These are phyloP conservation scores for Russula lepida DNA, from an alignment of 768 basidiomycete species.

Conservation along the genomic window DNA sequence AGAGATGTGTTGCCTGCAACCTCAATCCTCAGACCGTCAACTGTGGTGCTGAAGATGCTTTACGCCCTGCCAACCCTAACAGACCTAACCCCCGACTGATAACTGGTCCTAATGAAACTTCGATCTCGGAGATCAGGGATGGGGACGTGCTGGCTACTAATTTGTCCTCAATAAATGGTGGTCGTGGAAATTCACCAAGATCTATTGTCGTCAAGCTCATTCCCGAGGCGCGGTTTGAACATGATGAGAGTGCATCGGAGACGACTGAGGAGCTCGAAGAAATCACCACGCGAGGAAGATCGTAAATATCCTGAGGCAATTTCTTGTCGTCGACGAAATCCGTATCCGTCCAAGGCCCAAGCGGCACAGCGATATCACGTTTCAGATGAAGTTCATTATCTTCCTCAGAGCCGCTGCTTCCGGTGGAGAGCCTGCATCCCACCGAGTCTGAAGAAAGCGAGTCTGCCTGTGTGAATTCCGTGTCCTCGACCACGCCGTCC, in stretches of 20 bases:
- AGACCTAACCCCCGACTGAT: not conserved
- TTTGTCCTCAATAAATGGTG: constrained; percentile 4
- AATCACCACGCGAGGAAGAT: constrained; percentile 13
- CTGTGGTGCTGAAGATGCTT: constrained; percentile 3
- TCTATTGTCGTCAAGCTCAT: constrained; percentile 12
- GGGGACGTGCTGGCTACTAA: not conserved
- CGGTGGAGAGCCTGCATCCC: not conserved
- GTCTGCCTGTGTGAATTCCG: not conserved
- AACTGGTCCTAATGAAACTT: constrained; percentile 3
- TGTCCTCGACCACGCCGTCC: not conserved
- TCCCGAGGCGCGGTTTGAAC: not conserved
- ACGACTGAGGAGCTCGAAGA: constrained; percentile 7
- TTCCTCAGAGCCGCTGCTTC: constrained; percentile 11
- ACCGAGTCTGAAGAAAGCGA: constrained; percentile 3
- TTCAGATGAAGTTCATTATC: constrained; percentile 3
- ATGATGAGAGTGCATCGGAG: constrained; percentile 1
- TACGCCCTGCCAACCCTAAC: not conserved
- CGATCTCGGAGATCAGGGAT: constrained; percentile 9
- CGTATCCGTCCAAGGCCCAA: not conserved
- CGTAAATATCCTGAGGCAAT: not conserved
- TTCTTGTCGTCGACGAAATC: constrained; percentile 4
- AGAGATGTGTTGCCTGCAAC: not conserved
- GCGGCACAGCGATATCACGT: constrained; percentile 5
- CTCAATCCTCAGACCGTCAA: not conserved
- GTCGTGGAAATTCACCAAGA: constrained; percentile 14